Base-by-base conservation (phyloP, 345 rosid genomes). In the Rhizophora mangle region DNA sequence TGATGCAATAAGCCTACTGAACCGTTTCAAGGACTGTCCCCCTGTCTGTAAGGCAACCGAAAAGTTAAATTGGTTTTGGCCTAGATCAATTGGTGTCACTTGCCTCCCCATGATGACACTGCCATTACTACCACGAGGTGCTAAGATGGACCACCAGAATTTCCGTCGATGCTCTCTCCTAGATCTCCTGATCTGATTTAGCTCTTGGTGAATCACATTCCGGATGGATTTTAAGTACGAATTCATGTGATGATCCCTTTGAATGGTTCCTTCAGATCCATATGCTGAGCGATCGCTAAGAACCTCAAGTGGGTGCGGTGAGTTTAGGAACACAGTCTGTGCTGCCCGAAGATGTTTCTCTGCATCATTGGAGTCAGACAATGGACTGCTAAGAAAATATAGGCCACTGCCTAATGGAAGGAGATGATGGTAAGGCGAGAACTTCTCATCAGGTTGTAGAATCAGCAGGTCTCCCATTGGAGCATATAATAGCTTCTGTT, bases 261-360 rank as follows among this genome's bases (percentile, higher is more conserved):
- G 87, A 72, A 92, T 90, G 77, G 86, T 79, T 62, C 98, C 99
- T 70, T 83, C 91, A 0, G 96, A 82, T 47, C 97, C 99, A 63
- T 95, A 95, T 21, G 99, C 90, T 21, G 82, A 56, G 31, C 89
- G 87, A 58, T 95, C 97, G 13, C 96, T 86, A 18, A 95, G 84
- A 80, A 95, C 90, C 85, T 95, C 99, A 10, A 92, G 83, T 4
- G 99, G 99, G 70, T 95, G 99, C 9, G 98, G 98, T 15, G 99
- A 87, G 73, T 90, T 92, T 49, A 95, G 78, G 86, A 92, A 95
- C 55, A 80, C 74, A 57, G 66, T 83, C 76, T 84, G 81, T n/a
- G 99, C 99, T 8, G 92, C 89, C 5, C 57, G 77, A 65, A 95
- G 88, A 60, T 81, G 76, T 81, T 85, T 87, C 74, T 89, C 91